A percentile compares a stretch with the other conserved stretches of the same genome.
These are phyloP conservation scores for Carallia brachiata DNA, from an alignment of 345 rosid species.

Conservation along the genomic window DNA sequence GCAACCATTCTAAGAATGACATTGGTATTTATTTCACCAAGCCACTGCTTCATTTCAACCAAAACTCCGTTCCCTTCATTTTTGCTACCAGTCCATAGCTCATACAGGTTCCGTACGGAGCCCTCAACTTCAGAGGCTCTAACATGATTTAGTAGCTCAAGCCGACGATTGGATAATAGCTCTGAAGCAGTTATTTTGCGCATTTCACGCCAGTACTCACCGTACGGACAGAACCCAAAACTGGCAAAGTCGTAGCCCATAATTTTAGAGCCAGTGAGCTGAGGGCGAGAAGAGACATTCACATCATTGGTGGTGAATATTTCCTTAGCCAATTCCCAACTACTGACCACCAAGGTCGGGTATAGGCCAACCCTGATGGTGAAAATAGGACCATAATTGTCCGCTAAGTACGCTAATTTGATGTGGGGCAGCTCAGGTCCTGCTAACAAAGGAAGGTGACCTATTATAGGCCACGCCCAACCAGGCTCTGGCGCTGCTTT, in stretches of 20 bases:
- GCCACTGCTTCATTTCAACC: slow-evolving; percentile 37
- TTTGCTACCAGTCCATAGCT: not conserved
- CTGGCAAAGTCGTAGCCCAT: slow-evolving; percentile 7
- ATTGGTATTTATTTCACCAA: slow-evolving; percentile 27
- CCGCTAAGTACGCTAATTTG: slow-evolving; percentile 33
- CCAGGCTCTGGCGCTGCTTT: slow-evolving; percentile 21
- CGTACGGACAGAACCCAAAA: slow-evolving; percentile 4
- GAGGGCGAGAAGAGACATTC: slow-evolving; percentile 31
- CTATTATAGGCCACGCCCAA: slow-evolving; percentile 43
- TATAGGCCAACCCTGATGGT: slow-evolving; percentile 33
- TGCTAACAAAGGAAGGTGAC: slow-evolving; percentile 35
- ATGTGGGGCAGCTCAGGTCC: slow-evolving; percentile 32
- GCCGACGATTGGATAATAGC: slow-evolving; percentile 10
- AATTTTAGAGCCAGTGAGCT: not conserved
- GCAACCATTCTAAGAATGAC: slow-evolving; percentile 32
- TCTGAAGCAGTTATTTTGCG: slow-evolving; percentile 10
- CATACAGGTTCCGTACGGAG: not conserved
- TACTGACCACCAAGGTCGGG: slow-evolving; percentile 38
- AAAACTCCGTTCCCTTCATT: slow-evolving; percentile 5
- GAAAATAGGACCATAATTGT: slow-evolving; percentile 42
- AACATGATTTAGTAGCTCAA: slow-evolving; percentile 9
- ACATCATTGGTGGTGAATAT: slow-evolving; percentile 36
- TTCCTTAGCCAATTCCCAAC: slow-evolving; percentile 36
- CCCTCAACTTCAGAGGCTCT: slow-evolving; percentile 11
- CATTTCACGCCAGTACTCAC: slow-evolving; percentile 15